phyloP scores from a whole-genome alignment of 345 rosid genomes.

The Gossypium herbaceum region DNA sequence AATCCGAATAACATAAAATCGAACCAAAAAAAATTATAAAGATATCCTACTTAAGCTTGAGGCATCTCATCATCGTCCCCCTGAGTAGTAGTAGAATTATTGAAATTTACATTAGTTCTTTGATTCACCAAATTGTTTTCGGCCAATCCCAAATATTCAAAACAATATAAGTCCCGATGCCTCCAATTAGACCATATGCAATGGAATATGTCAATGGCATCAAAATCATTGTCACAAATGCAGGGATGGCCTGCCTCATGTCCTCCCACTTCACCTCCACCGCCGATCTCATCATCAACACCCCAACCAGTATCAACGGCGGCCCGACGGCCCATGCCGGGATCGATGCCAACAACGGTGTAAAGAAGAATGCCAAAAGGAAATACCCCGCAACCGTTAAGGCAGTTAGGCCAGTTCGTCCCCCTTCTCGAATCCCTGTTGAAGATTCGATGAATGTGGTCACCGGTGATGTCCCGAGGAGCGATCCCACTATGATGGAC shows the following conservation, averaged over 20 bases:
- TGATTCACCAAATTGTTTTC: not conserved
- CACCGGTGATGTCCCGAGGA: slow-evolving; percentile 84
- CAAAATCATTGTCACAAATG: slow-evolving; percentile 69
- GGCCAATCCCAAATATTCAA: slow-evolving; percentile 72
- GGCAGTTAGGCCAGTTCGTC: slow-evolving; percentile 78
- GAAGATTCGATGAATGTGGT: slow-evolving; percentile 77
- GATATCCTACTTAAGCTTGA: no score
- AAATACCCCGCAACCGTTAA: slow-evolving; percentile 75
- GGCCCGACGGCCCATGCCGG: slow-evolving; percentile 96
- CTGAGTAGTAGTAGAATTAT: not conserved
- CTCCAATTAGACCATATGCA: slow-evolving; percentile 80
- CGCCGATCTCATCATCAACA: slow-evolving; percentile 85
- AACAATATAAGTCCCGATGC: slow-evolving; percentile 66
- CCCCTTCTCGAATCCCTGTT: slow-evolving; percentile 82
- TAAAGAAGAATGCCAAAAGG: slow-evolving; percentile 68
- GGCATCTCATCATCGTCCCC: not conserved
- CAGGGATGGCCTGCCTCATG: slow-evolving; percentile 85
- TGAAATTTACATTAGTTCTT: not conserved
- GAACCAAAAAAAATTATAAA: no score
- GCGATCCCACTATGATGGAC: slow-evolving; percentile 68
- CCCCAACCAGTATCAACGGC: slow-evolving; percentile 81
- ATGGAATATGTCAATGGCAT: slow-evolving; percentile 83
- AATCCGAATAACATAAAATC: no score
- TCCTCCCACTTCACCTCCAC: slow-evolving; percentile 81
- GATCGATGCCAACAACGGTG: slow-evolving; percentile 76